A percentile compares a stretch with the other conserved stretches of the same genome.
These are phyloP conservation scores for Nadsonia commutata DNA, from an alignment of 1,139 yeast species.

Conservation along the genomic window DNA sequence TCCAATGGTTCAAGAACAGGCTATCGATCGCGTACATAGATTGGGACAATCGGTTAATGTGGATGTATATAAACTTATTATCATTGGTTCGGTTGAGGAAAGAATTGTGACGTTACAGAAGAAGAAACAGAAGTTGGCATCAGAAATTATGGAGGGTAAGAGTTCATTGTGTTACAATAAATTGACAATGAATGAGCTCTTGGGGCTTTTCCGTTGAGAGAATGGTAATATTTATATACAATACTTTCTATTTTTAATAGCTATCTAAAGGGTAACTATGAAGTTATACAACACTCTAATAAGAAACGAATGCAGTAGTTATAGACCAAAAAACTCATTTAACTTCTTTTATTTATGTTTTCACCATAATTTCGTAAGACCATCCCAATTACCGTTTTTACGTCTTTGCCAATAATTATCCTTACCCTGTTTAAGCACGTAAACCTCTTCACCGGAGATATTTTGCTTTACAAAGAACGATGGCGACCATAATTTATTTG, in stretches of 20 bases:
- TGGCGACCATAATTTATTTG: conserved; percentile 36
- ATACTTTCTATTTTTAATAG: no score
- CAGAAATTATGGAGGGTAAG: conserved; percentile 1
- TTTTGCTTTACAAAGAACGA: conserved; percentile 36
- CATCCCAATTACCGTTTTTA: conserved; percentile 20
- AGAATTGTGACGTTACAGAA: conserved; percentile 67
- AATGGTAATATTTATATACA: no score
- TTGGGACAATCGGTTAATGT: conserved; percentile 78
- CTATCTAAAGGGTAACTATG: no score
- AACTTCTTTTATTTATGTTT: no score
- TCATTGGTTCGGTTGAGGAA: conserved; percentile 64
- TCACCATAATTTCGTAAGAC: conserved; percentile 18
- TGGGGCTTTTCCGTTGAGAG: background rate
- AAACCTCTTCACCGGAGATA: conserved; percentile 29
- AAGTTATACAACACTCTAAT: no score
- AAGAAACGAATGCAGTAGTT: no score
- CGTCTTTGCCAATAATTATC: conserved; percentile 70
- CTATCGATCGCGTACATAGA: conserved; percentile 88
- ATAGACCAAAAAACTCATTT: background rate
- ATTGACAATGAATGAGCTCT: background rate
- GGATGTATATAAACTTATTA: conserved; percentile 53
- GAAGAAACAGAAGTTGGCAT: conserved; percentile 43
- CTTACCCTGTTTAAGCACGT: conserved; percentile 47
- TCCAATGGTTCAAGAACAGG: conserved; percentile 91
- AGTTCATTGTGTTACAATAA: background rate